Percentiles rank a stretch among this genome's conserved stretches.
Evolutionary conservation across 1,139 yeast species (phyloP).

Genomic region (Arxiozyma bovina): DNA sequence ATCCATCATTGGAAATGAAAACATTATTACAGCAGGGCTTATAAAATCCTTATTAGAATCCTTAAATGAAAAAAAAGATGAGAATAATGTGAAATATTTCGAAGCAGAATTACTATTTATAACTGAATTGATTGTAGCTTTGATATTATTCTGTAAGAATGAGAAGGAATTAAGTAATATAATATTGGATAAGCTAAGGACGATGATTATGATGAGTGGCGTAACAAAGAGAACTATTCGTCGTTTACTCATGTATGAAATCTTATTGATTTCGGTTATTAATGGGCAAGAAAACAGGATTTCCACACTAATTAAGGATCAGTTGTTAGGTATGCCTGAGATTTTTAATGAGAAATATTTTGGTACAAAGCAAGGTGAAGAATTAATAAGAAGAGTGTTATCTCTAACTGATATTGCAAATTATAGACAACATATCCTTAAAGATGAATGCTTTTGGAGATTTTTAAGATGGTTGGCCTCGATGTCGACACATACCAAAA

Average conservation of each 20-base stretch:
- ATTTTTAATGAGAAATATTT: slow-evolving; percentile 29
- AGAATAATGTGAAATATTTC: slow-evolving; percentile 37
- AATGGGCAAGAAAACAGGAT: slow-evolving; percentile 16
- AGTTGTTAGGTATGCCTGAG: slow-evolving; percentile 24
- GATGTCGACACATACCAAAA: slow-evolving; percentile 42
- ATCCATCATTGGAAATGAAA: slow-evolving; percentile 25
- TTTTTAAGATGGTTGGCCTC: slow-evolving; percentile 51
- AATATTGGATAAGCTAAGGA: slow-evolving; percentile 18
- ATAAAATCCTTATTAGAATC: slow-evolving; percentile 30
- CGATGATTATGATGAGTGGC: slow-evolving; percentile 14
- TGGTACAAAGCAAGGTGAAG: slow-evolving; percentile 36
- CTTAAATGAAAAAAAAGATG: slow-evolving; percentile 23
- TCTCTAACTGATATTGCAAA: slow-evolving; percentile 43
- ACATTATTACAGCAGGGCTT: slow-evolving; percentile 20
- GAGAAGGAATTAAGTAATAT: slow-evolving; percentile 27
- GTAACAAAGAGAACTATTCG: slow-evolving; percentile 21
- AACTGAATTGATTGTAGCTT: slow-evolving; percentile 46
- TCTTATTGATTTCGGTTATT: slow-evolving; percentile 27
- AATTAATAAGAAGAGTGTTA: slow-evolving; percentile 46
- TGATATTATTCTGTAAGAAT: slow-evolving; percentile 40
- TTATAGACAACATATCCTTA: slow-evolving; percentile 37
- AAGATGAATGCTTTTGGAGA: slow-evolving; percentile 56
- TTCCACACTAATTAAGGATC: slow-evolving; percentile 14
- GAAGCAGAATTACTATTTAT: slow-evolving; percentile 50
- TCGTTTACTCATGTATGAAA: slow-evolving; percentile 25